Conservation (phyloP, 2,329 filamentous ascomycete genomes). For the Claviceps maximensis region DNA sequence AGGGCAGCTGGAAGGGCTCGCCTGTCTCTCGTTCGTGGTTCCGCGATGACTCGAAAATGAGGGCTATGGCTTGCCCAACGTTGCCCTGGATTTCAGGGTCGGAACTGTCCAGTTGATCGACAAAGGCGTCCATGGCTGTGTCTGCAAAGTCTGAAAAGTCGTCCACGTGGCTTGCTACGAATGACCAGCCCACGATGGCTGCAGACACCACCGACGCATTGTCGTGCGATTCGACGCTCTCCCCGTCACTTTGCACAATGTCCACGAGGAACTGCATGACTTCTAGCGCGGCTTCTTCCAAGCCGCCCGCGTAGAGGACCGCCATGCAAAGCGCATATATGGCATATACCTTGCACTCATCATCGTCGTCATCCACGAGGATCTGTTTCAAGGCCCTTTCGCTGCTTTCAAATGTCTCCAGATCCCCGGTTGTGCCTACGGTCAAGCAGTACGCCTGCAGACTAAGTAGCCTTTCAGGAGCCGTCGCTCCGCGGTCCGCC, state of each 20-base stretch:
- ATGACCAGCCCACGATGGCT: conserved; percentile 66
- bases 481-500: conserved; percentile 53
- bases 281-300: conserved; percentile 52
- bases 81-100: conserved; percentile 62
- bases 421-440: conserved; percentile 52
- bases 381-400: conserved; percentile 21
- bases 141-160: conserved; percentile 61
- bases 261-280: conserved; percentile 64
- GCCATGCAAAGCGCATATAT: conserved; percentile 64
- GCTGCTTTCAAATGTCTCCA: conserved; percentile 19
- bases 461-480: conserved; percentile 56
- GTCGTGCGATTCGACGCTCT: conserved; percentile 57
- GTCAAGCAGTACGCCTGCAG: conserved; percentile 61
- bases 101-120: conserved; percentile 70
- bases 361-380: conserved; percentile 43
- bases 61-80: conserved; percentile 66
- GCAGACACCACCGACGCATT: conserved; percentile 58
- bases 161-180: conserved; percentile 64
- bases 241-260: conserved; percentile 68
- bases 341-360: conserved; percentile 51
- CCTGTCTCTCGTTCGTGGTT: conserved; percentile 35
- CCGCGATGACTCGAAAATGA: conserved; percentile 62
- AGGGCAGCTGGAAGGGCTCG: conserved; percentile 34
- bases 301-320: conserved; percentile 63
- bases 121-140: conserved; percentile 63